Evolutionary conservation across 2,329 filamentous ascomycete genomes (phyloP).

Genomic region (Paraphoma sp.): DNA sequence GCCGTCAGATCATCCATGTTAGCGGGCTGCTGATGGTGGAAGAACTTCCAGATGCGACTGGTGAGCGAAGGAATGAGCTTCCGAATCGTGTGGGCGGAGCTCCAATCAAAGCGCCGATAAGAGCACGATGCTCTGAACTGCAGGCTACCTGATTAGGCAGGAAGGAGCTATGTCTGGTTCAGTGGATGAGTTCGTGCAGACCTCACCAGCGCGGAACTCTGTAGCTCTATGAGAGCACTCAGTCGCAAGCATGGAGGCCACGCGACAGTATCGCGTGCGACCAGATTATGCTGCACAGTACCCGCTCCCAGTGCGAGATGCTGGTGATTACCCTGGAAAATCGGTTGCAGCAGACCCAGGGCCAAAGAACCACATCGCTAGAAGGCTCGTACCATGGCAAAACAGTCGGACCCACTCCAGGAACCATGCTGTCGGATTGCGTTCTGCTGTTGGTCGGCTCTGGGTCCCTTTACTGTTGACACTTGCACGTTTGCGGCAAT

Average conservation of each 20-base stretch:
- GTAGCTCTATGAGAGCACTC: too few relatives aligned
- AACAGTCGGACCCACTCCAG: constrained; percentile 2
- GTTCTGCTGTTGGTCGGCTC: constrained; percentile 1
- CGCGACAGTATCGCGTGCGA: too few relatives aligned
- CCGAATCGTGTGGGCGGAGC: neutral
- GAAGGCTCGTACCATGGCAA: neutral
- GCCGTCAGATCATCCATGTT: constrained; percentile 3
- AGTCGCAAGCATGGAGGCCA: too few relatives aligned
- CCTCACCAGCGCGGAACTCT: too few relatives aligned
- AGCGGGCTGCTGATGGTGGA: neutral
- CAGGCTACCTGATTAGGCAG: constrained; percentile 3
- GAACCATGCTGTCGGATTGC: constrained; percentile 7
- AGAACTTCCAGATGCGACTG: neutral
- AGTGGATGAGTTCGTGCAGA: neutral
- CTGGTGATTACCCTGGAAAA: neutral
- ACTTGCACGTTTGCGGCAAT: neutral
- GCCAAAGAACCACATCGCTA: neutral
- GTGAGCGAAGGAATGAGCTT: neutral
- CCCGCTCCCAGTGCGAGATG: too few relatives aligned
- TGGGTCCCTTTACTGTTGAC: neutral
- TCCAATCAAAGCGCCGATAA: neutral
- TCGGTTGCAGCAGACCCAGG: neutral
- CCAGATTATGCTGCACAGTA: too few relatives aligned
- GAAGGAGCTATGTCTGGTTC: neutral
- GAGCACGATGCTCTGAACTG: neutral